Base-by-base conservation (phyloP, 1,284 basidiomycete genomes). In the Puccinia horiana region DNA sequence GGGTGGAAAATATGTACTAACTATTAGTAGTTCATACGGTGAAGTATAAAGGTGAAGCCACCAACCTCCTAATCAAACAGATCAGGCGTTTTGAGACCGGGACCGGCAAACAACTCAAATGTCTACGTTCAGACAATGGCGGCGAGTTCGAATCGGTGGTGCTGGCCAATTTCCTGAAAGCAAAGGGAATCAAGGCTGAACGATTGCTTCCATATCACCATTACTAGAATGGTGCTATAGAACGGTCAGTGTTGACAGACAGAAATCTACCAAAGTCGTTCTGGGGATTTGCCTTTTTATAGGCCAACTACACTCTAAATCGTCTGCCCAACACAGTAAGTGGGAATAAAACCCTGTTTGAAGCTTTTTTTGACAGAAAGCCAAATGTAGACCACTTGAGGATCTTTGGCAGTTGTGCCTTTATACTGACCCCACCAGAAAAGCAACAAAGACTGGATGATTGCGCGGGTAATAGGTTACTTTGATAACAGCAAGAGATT, bases 151-250 rank as follows among this genome's bases (percentile, higher is more conserved):
- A 42, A 16, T 29, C 16, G 20, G 69, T 67, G 23, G 29, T 44
- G 23, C 23, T 79, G 5, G 49, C n/a, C 0, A 37, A 49, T 26
- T 79, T 37, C n/a, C 16, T 70, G 0, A 40, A 32, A 12, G 0
- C 11, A 0, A 70, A 79, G 42, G 74, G 74, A 20, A 76, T 76
- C 40, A 76, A 29, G 40, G 23, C 49, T 61, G 73, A 75, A 75
- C 4, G 32, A 14, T 54, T 3, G 3, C 44, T 74, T 14, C 58
- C 65, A 16, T 69, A 69, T 14, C 47, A 47, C 37, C 69, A 70
- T 35, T 42, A 70, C 26, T 40, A 70, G 26, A 70, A 70, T 16
- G 70, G 70, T 26, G 32, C 37, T 0, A 73, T 73, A 18, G 23
- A 73, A n/a, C 1, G 70, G 8, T 16, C 52, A 26, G 44, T 52